phyloP scores from a whole-genome alignment of 495 filamentous ascomycete species.

The Penicillium mononematosum region DNA sequence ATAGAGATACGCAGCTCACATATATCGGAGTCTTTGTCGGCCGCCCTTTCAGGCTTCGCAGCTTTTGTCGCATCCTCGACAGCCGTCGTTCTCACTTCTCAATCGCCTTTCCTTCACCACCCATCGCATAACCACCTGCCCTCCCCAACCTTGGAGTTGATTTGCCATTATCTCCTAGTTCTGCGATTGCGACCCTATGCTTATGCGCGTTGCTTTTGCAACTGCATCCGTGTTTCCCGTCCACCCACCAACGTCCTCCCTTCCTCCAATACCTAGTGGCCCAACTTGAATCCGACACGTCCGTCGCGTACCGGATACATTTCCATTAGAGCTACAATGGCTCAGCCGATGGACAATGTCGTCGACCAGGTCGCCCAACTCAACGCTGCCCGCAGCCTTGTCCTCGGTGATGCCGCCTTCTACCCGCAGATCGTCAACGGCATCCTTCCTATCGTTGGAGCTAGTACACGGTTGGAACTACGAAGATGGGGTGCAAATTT shows the following conservation, averaged over 20 bases:
- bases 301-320: neutral
- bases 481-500: conserved; percentile 97
- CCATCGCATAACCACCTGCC: neutral
- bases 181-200: neutral
- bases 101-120: neutral
- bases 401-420: conserved; percentile 75
- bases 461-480: conserved; percentile 69
- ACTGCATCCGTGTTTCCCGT: conserved; percentile 14
- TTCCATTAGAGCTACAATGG: conserved; percentile 35
- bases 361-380: conserved; percentile 79
- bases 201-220: conserved; percentile 14
- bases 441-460: conserved; percentile 82
- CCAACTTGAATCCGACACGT: conserved; percentile 4
- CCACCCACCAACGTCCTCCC: neutral
- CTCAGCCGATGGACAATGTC: conserved; percentile 53
- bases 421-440: conserved; percentile 89
- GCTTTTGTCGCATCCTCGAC: conserved; percentile 12
- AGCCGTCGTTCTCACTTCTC: neutral
- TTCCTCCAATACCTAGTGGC: neutral
- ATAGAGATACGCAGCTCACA: conserved; percentile 1
- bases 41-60: conserved; percentile 18
- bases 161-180: neutral
- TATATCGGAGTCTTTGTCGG: conserved; percentile 20
- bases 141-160: neutral
- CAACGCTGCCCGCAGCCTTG: conserved; percentile 80